Base-by-base conservation (phyloP, 2,329 filamentous ascomycete genomes). In the Aspergillus sp. region DNA sequence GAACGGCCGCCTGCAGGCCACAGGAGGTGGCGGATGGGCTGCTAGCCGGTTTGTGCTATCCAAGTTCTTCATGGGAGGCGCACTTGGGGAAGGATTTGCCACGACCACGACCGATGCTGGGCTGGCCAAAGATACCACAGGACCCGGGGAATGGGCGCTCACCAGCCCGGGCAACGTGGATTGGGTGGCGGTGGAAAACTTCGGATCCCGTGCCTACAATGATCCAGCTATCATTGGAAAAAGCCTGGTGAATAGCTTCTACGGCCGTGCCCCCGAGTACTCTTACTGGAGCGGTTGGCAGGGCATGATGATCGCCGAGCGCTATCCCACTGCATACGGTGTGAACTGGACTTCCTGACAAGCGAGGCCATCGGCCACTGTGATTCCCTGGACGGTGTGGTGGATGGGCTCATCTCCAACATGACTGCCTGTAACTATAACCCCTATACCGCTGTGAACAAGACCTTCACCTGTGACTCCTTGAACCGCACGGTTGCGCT, bases 1-100 rank as follows among this genome's bases (percentile, higher is more conserved):
- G 66, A 69, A 69, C 30, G 53, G 60, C 1, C 62, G 66, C 0
- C 61, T 74, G 28, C 54, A 61, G 38, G 65, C 56, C 9, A 50
- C 61, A 0, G 72, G 72, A 1, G 70, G 70, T 2, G 70, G 66
- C 11, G 64, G 67, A 32, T 62, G 49, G 34, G 42, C 50, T 27
- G 54, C 55, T n/a, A 48, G 50, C 2, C 46, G 43, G 19, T 48
- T 37, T n/a, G 34, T 40, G 8, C 37, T 42, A 12, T 53, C 34
- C 13, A 26, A 42, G 1, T 39, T 45, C n/a, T 46, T 48, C 32
- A 51, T 48, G 48, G 42, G 13, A 1, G 49, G 48, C 8, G 49
- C 46, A 2, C 10, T 50, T 5, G 43, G 40, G 2, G 45, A 43
- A 7, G 46, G 45, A 2, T 53, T 41, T 28, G 40, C 46, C 1